Evolutionary conservation across 1,139 yeast species (phyloP).

Genomic region (Diutina catenulata): DNA sequence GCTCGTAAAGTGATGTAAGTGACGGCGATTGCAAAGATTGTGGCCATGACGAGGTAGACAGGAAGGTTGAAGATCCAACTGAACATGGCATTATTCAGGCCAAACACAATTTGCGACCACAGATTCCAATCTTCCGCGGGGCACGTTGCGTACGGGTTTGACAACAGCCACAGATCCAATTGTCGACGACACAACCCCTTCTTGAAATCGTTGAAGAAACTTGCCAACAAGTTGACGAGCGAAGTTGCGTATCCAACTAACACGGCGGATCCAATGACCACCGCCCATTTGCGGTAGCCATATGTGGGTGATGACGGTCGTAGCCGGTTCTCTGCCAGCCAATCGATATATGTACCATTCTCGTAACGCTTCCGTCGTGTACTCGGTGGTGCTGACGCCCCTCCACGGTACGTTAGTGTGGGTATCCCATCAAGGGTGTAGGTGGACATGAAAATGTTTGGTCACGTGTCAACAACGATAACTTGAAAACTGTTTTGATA

Average conservation of each 20-base stretch:
- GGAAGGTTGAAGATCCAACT: conserved; percentile 21
- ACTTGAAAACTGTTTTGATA: too few species aligned
- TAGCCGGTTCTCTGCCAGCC: background rate
- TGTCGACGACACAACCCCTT: conserved; percentile 30
- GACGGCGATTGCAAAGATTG: conserved; percentile 17
- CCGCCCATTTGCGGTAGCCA: conserved; percentile 38
- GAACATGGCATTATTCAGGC: background rate
- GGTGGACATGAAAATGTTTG: background rate
- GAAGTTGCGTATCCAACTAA: conserved; percentile 50
- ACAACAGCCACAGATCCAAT: conserved; percentile 30
- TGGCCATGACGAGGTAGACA: conserved; percentile 22
- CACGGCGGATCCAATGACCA: conserved; percentile 44
- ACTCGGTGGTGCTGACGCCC: background rate
- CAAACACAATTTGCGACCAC: conserved; percentile 23
- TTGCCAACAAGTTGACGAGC: conserved; percentile 45
- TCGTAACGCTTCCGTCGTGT: background rate
- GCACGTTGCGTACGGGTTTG: conserved; percentile 35
- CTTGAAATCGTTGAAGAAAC: conserved; percentile 53
- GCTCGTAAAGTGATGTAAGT: conserved; percentile 23
- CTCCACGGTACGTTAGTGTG: background rate
- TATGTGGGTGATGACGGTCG: background rate
- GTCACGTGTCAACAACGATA: too few species aligned
- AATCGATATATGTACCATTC: conserved; percentile 1
- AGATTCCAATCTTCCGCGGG: conserved; percentile 31
- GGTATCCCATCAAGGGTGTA: conserved; percentile 1